Conservation (phyloP, 192 early-diverging fungal species). For the Neocallimastix lanati region DNA sequence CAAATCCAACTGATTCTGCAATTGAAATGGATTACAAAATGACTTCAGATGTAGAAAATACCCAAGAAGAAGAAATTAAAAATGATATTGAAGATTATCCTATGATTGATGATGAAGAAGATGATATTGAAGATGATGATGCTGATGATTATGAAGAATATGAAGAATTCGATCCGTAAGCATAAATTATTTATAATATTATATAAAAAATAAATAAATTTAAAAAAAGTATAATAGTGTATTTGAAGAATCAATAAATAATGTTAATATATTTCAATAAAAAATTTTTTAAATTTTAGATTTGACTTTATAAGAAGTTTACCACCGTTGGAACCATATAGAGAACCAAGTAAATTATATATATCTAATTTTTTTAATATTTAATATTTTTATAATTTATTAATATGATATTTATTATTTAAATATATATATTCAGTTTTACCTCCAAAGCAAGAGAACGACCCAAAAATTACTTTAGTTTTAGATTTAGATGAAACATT, state of each 20-base stretch:
- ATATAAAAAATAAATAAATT: too few relatives aligned
- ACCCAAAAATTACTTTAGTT: slow-evolving; percentile 41
- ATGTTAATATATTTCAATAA: too few relatives aligned
- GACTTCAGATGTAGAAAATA: neutral
- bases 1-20: neutral
- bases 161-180: neutral
- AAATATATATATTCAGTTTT: too few relatives aligned
- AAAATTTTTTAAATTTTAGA: too few relatives aligned
- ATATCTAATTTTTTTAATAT: too few relatives aligned
- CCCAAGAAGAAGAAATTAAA: neutral
- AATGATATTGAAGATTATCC: neutral
- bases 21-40: neutral
- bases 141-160: neutral
- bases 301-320: neutral
- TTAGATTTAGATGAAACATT: slow-evolving; percentile 52
- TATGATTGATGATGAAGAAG: neutral
- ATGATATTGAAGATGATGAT: neutral
- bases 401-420: too few relatives aligned
- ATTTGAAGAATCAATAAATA: too few relatives aligned
- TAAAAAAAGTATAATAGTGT: too few relatives aligned
- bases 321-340: neutral
- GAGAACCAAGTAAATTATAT: neutral
- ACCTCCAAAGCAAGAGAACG: neutral
- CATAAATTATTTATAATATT: too few relatives aligned
- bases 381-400: too few relatives aligned